A percentile compares a stretch with the other conserved stretches of the same genome.
phyloP scores from a whole-genome alignment of 208 protist genomes.

The Crithidia fasciculata region DNA sequence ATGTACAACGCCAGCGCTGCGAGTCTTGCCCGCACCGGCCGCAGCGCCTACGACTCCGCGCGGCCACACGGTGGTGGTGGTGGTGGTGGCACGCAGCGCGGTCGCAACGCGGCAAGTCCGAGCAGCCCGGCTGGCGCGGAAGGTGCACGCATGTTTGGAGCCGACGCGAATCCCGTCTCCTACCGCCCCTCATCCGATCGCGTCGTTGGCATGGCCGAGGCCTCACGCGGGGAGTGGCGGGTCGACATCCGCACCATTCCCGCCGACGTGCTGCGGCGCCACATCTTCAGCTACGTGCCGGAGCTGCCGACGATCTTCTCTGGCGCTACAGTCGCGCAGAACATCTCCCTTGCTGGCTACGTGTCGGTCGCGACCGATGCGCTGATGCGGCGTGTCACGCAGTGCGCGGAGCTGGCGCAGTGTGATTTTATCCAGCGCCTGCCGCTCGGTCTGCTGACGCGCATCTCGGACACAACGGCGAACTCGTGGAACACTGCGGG shows the following conservation, averaged over 20 bases:
- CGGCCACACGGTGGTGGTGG: neutral
- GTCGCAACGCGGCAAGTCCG: neutral
- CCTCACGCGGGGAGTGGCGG: neutral
- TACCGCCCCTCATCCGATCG: conserved; percentile 1
- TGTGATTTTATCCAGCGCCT: conserved; percentile 61
- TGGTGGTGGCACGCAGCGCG: neutral
- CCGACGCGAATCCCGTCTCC: conserved; percentile 1
- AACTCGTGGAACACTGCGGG: conserved; percentile 18
- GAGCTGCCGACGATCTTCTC: conserved; percentile 60
- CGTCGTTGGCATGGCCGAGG: neutral
- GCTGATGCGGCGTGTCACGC: conserved; percentile 42
- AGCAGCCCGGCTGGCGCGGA: neutral
- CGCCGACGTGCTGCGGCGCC: conserved; percentile 48
- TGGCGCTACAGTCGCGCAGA: conserved; percentile 73
- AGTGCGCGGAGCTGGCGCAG: conserved; percentile 45
- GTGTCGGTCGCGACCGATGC: conserved; percentile 49
- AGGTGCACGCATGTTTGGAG: neutral
- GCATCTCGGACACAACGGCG: conserved; percentile 36
- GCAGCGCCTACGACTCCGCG: neutral
- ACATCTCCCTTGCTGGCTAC: conserved; percentile 63
- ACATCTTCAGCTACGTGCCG: conserved; percentile 79
- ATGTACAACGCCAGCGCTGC: neutral
- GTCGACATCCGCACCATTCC: conserved; percentile 42
- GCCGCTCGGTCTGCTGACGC: conserved; percentile 62
- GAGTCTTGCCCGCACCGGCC: neutral